Percentiles rank a stretch among this genome's conserved stretches.
Conservation (phyloP, 345 rosid species). For the Corchorus capsularis region DNA sequence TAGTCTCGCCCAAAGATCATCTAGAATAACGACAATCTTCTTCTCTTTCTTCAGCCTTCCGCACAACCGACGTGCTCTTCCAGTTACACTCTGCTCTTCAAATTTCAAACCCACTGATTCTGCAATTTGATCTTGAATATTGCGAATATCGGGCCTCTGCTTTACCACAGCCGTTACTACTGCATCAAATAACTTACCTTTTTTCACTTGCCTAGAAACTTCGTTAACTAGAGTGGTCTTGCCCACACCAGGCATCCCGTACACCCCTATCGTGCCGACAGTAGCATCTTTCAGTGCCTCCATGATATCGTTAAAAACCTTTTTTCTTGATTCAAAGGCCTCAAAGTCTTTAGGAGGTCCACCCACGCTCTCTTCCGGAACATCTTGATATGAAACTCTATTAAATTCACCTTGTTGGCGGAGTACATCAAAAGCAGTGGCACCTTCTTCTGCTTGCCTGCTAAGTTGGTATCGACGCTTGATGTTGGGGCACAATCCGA, state of each 20-base stretch:
- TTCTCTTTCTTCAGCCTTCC: neutral
- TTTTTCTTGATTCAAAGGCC: constrained; percentile 2
- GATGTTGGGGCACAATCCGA: constrained; percentile 1
- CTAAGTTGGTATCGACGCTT: neutral
- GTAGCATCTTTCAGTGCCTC: constrained; percentile 2
- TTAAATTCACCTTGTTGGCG: neutral
- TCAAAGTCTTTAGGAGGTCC: neutral
- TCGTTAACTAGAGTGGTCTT: constrained; percentile 25
- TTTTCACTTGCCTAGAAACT: neutral
- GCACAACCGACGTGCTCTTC: neutral
- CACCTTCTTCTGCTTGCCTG: constrained; percentile 1
- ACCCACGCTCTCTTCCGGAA: neutral
- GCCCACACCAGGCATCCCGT: constrained; percentile 30
- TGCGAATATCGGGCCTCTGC: neutral
- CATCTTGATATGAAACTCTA: neutral
- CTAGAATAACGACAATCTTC: neutral
- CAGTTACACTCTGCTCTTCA: neutral
- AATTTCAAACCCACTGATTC: constrained; percentile 8
- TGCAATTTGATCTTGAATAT: constrained; percentile 27
- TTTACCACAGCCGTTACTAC: constrained; percentile 4
- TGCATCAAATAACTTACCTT: constrained; percentile 14
- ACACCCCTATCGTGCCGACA: constrained; percentile 25
- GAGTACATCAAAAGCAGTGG: neutral
- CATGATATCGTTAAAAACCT: neutral
- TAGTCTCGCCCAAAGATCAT: neutral